Conservation (phyloP, 225 moss, liverwort and hornwort species). For the Thuidium tamariscinum region DNA sequence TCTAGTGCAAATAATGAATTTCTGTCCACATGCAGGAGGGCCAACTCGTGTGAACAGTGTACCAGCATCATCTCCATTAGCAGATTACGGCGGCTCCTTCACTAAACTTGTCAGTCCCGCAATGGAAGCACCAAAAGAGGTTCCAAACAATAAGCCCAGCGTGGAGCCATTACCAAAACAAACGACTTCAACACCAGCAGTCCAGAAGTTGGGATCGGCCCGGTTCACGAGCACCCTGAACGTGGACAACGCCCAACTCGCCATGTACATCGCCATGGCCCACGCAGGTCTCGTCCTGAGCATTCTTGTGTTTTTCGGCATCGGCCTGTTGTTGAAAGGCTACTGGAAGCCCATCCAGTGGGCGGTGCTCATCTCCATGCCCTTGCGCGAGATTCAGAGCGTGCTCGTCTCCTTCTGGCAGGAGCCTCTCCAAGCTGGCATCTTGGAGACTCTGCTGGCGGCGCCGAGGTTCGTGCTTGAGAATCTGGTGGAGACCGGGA, state of each 20-base stretch:
- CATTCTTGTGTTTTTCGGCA: conserved; percentile 47
- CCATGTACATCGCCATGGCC: conserved; percentile 93
- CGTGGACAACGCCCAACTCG: conserved; percentile 66
- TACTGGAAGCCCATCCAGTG: conserved; percentile 90
- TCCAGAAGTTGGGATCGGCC: neutral
- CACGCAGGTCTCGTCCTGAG: conserved; percentile 73
- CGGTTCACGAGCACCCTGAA: conserved; percentile 20
- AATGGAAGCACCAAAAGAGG: neutral
- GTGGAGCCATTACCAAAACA: neutral
- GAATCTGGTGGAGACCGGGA: conserved; percentile 45
- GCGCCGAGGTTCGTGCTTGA: conserved; percentile 40
- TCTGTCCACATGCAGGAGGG: conserved; percentile 5
- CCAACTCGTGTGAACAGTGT: neutral
- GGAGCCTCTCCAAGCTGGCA: conserved; percentile 51
- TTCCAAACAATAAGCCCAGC: neutral
- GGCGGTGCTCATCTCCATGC: conserved; percentile 90
- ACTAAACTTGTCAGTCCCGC: conserved; percentile 7
- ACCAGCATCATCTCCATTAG: neutral
- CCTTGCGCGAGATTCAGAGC: conserved; percentile 69
- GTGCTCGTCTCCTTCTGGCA: conserved; percentile 67
- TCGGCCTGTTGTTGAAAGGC: conserved; percentile 56
- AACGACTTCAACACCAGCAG: neutral
- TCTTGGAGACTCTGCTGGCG: conserved; percentile 50
- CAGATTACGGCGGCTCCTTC: conserved; percentile 10
- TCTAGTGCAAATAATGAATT: neutral